phyloP scores from a whole-genome alignment of 1,139 yeast species.

The Saccharomycopsis hybrid region DNA sequence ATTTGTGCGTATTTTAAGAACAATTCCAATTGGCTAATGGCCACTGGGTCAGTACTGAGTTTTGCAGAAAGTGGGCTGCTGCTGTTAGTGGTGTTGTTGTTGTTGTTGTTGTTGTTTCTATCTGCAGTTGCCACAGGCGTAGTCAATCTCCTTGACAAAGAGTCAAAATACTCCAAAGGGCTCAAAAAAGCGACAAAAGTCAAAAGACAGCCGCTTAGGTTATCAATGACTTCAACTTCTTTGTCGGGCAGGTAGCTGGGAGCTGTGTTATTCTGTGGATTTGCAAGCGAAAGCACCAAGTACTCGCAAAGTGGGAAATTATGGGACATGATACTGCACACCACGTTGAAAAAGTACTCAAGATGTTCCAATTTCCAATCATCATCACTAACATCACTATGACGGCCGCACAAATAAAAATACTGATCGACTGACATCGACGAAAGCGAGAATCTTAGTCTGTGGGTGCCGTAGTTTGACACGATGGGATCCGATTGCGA shows the following conservation, averaged over 20 bases:
- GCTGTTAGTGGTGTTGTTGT: too few species aligned
- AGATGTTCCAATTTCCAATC: too few species aligned
- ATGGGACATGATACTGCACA: background rate
- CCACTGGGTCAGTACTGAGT: too few species aligned
- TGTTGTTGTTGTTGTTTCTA: too few species aligned
- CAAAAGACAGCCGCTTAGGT: conserved; percentile 4
- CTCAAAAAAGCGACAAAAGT: conserved; percentile 5
- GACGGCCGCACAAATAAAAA: background rate
- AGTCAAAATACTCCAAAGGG: background rate
- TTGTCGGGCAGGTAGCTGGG: background rate
- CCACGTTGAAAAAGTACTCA: too few species aligned
- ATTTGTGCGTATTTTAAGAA: conserved; percentile 4
- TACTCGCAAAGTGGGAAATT: background rate
- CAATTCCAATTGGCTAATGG: too few species aligned
- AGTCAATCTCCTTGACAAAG: too few species aligned
- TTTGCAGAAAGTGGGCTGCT: too few species aligned
- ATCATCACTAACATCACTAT: too few species aligned
- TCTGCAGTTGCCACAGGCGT: too few species aligned
- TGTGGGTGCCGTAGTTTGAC: conserved; percentile 8
- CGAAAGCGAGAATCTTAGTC: conserved; percentile 1
- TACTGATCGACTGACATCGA: background rate
- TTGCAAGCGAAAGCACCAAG: background rate
- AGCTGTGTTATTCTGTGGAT: background rate
- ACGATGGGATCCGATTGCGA: conserved; percentile 2
- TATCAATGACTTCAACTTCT: conserved; percentile 4